Percentiles rank a stretch among this genome's conserved stretches.
Evolutionary conservation across 2,329 filamentous ascomycete species (phyloP).

Genomic region (Sporothrix humicola): DNA sequence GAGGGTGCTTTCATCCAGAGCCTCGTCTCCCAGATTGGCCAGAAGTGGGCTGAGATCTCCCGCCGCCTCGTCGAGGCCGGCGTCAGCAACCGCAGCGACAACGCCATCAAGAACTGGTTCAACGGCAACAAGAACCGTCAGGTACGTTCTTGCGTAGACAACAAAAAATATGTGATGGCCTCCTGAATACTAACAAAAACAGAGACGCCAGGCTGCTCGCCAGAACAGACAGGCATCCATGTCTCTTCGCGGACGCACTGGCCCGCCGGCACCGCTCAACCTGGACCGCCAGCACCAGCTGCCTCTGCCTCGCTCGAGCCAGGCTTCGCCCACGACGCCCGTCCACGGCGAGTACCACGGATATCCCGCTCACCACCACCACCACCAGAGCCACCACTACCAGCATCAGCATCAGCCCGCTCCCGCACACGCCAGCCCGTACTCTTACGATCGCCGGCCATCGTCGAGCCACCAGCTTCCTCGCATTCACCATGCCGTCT

Average conservation of each 20-base stretch:
- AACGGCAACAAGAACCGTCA: constrained; percentile 89
- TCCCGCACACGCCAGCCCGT: no score
- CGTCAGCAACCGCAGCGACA: constrained; percentile 79
- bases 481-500: no score
- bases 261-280: constrained; percentile 5
- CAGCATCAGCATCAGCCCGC: no score
- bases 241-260: neutral
- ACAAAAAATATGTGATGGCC: neutral
- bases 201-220: constrained; percentile 29
- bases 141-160: constrained; percentile 50
- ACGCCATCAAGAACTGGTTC: constrained; percentile 98
- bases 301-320: neutral
- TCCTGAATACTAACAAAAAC: neutral
- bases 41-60: constrained; percentile 93
- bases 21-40: constrained; percentile 78
- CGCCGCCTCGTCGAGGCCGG: constrained; percentile 61
- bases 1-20: constrained; percentile 77
- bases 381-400: no score
- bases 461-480: no score
- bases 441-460: no score
- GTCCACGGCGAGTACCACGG: constrained; percentile 14
- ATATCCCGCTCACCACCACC: neutral
- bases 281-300: neutral
- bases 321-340: neutral
- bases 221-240: constrained; percentile 37